These are phyloP conservation scores for Candida sojae DNA, from an alignment of 1,139 yeast species.

Conservation along the genomic window DNA sequence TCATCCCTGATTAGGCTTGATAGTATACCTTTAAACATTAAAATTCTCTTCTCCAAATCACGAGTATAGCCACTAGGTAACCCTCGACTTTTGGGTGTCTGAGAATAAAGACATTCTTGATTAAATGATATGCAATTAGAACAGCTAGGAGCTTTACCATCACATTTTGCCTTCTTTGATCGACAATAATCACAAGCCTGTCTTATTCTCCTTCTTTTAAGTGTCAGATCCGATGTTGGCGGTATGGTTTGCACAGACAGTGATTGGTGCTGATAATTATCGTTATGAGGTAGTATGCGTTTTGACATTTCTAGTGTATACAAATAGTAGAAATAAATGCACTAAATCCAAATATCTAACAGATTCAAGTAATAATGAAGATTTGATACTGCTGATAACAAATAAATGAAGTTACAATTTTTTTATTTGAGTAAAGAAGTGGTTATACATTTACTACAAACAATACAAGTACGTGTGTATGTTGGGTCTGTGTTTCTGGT, in stretches of 20 bases:
- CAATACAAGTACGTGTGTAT: too few relatives aligned
- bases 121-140: conserved; percentile 18
- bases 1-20: conserved; percentile 14
- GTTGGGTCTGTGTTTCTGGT: too few relatives aligned
- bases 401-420: too few relatives aligned
- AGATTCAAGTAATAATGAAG: too few relatives aligned
- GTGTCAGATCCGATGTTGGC: neutral
- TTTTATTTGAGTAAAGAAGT: too few relatives aligned
- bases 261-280: neutral
- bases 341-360: too few relatives aligned
- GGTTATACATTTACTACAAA: too few relatives aligned
- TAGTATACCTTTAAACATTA: conserved; percentile 19
- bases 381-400: too few relatives aligned
- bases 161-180: conserved; percentile 25
- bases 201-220: conserved; percentile 18
- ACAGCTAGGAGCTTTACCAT: conserved; percentile 23
- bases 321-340: too few relatives aligned
- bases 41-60: conserved; percentile 21
- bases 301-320: neutral
- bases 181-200: conserved; percentile 29
- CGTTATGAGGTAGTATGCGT: neutral
- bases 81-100: conserved; percentile 22
- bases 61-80: conserved; percentile 26
- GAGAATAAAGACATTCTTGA: conserved; percentile 20
- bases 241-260: neutral